Percentiles rank a stretch among this genome's conserved stretches.
These are phyloP conservation scores for Diutina neorugosa DNA, from an alignment of 1,139 yeast genomes.

Conservation along the genomic window DNA sequence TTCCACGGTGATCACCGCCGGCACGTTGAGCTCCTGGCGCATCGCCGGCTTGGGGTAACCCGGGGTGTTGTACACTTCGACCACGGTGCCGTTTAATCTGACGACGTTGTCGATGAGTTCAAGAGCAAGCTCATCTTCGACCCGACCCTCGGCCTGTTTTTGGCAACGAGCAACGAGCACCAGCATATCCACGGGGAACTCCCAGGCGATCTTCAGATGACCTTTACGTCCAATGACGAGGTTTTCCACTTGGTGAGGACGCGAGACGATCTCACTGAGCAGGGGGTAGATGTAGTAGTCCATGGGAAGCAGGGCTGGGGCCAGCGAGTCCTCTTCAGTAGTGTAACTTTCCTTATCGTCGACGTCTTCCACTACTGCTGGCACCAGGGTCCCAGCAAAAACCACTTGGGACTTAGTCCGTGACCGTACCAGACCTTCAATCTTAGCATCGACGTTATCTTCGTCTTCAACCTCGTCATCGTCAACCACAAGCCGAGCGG, in stretches of 20 bases:
- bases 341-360: background rate
- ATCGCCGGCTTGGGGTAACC: conserved; percentile 38
- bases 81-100: conserved; percentile 41
- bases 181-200: conserved; percentile 49
- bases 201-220: conserved; percentile 64
- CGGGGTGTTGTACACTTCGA: conserved; percentile 44
- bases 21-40: conserved; percentile 72
- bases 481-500: conserved; percentile 3
- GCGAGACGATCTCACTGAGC: background rate
- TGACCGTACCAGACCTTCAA: background rate
- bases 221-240: conserved; percentile 70
- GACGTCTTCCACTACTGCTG: background rate
- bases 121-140: background rate
- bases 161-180: background rate
- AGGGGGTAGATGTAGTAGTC: background rate
- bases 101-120: conserved; percentile 24
- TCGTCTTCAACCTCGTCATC: conserved; percentile 6
- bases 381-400: background rate
- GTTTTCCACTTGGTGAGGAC: conserved; percentile 33
- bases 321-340: background rate
- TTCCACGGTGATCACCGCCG: conserved; percentile 61
- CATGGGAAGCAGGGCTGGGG: background rate
- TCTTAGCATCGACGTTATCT: background rate
- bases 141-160: background rate
- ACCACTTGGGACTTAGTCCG: background rate